phyloP scores from a whole-genome alignment of 2,329 filamentous ascomycete genomes.

The Cladosporium colombiae region DNA sequence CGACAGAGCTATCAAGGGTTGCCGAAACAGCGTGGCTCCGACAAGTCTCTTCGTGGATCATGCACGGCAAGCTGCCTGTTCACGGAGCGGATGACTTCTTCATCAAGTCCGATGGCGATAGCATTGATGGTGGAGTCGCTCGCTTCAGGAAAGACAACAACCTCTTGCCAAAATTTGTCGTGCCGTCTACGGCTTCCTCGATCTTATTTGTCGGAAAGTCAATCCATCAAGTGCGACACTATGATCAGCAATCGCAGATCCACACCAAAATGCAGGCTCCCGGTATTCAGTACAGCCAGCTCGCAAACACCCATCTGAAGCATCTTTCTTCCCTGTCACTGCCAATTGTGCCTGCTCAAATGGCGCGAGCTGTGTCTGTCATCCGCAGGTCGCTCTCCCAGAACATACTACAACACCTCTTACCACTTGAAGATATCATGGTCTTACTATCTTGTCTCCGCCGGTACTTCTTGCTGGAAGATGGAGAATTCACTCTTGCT shows the following conservation, averaged over 20 bases:
- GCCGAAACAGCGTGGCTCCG: constrained; percentile 91
- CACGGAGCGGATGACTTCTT: constrained; percentile 87
- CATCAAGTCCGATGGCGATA: constrained; percentile 47
- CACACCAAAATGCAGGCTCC: background rate
- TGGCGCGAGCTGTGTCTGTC: constrained; percentile 70
- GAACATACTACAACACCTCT: constrained; percentile 76
- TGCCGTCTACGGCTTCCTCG: constrained; percentile 70
- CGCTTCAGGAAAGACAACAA: constrained; percentile 59
- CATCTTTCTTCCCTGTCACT: constrained; percentile 68
- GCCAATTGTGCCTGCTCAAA: constrained; percentile 70
- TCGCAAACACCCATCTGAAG: constrained; percentile 58
- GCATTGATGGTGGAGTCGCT: constrained; percentile 32
- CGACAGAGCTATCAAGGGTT: constrained; percentile 69
- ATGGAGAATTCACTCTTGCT: constrained; percentile 88
- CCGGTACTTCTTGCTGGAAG: constrained; percentile 82
- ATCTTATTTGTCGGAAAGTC: constrained; percentile 91
- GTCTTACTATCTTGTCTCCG: constrained; percentile 76
- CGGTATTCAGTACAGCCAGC: background rate
- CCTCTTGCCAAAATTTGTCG: constrained; percentile 78
- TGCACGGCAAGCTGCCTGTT: constrained; percentile 80
- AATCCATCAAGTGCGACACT: constrained; percentile 72
- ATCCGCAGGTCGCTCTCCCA: constrained; percentile 82
- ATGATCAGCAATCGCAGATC: constrained; percentile 26
- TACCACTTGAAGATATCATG: constrained; percentile 75
- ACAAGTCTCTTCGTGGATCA: constrained; percentile 84